A percentile compares a stretch with the other conserved stretches of the same genome.
Evolutionary conservation across 1,139 yeast species (phyloP).

Genomic region (Pichia sp.): DNA sequence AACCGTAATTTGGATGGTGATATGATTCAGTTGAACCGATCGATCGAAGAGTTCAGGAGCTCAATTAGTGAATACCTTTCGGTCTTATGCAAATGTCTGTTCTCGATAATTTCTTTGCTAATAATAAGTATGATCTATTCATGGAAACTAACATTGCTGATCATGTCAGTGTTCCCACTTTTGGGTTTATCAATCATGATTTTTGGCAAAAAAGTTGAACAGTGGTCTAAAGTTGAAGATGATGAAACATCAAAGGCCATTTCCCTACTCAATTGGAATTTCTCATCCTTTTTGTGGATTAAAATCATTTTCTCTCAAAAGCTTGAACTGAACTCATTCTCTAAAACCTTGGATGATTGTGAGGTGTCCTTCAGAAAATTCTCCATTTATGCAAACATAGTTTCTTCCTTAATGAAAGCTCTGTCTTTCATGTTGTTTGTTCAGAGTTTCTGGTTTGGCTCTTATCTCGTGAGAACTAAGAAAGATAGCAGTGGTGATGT

Average conservation of each 20-base stretch:
- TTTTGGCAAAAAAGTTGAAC: conserved; percentile 50
- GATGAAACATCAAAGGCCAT: conserved; percentile 51
- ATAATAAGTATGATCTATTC: conserved; percentile 70
- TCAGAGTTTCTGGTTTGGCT: conserved; percentile 91
- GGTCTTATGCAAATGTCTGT: conserved; percentile 46
- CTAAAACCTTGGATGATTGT: conserved; percentile 38
- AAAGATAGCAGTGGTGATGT: conserved; percentile 56
- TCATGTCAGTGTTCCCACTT: conserved; percentile 68
- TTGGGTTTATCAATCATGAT: conserved; percentile 47
- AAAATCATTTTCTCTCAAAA: conserved; percentile 57
- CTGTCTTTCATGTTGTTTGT: conserved; percentile 72
- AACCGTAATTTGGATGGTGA: conserved; percentile 57
- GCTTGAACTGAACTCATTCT: conserved; percentile 47
- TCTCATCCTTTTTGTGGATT: conserved; percentile 56
- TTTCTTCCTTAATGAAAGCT: conserved; percentile 53
- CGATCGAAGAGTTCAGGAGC: conserved; percentile 70
- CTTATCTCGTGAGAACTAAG: conserved; percentile 51
- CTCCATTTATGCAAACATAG: conserved; percentile 49
- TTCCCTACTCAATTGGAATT: conserved; percentile 64
- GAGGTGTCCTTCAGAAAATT: conserved; percentile 45
- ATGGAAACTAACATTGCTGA: conserved; percentile 78
- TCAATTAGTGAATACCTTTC: conserved; percentile 73
- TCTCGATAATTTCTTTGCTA: conserved; percentile 53
- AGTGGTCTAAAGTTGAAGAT: conserved; percentile 56
- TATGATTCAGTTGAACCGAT: conserved; percentile 61